phyloP scores from a whole-genome alignment of 306 rosid genomes.

The Echinosophora koreensis region DNA sequence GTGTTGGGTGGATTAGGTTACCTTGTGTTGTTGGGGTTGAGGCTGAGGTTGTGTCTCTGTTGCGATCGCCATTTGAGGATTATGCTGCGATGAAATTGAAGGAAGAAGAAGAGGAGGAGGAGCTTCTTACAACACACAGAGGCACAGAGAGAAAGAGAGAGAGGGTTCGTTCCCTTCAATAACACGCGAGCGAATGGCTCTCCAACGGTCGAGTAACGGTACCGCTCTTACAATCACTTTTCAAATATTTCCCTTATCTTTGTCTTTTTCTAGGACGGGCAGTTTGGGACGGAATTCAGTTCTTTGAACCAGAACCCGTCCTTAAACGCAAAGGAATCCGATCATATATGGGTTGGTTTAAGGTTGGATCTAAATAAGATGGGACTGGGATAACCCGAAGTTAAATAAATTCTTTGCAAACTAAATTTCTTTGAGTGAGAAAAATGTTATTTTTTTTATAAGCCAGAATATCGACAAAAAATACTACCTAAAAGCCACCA shows the following conservation, averaged over 20 bases:
- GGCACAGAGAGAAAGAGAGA: neutral
- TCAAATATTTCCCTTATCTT: conserved; percentile 47
- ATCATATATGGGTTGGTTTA: no score
- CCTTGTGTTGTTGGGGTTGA: conserved; percentile 61
- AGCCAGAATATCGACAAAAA: no score
- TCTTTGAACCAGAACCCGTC: no score
- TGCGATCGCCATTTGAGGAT: conserved; percentile 72
- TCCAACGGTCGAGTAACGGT: conserved; percentile 89
- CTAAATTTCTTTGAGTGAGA: no score
- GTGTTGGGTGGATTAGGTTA: neutral
- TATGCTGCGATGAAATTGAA: neutral
- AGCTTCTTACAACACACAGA: no score
- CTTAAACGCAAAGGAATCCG: no score
- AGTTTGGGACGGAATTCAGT: no score
- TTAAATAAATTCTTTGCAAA: no score
- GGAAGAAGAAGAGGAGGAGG: neutral
- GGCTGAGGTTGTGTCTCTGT: conserved; percentile 71
- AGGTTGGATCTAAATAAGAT: no score
- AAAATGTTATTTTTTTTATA: no score
- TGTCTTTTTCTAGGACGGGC: neutral
- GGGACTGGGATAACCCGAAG: no score
- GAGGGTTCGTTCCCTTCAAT: conserved; percentile 34
- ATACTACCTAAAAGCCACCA: no score
- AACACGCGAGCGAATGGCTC: conserved; percentile 20
- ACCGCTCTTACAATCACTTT: conserved; percentile 49